phyloP scores from a whole-genome alignment of 1,284 basidiomycete genomes.

The Malassezia furfur region DNA sequence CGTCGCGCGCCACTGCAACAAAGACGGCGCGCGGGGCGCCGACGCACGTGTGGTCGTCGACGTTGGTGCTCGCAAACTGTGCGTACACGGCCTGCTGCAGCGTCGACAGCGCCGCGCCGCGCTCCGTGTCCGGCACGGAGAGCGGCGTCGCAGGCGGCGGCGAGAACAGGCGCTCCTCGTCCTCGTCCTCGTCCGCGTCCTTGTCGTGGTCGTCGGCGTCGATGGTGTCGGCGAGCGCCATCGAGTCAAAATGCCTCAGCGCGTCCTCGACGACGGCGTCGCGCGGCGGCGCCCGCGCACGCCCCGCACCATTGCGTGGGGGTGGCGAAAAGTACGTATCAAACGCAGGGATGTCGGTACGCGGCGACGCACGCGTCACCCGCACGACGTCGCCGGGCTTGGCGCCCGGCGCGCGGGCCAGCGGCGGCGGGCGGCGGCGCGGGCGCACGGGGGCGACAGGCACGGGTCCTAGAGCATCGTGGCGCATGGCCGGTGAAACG shows the following conservation, averaged over 20 bases:
- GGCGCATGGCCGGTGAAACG: background rate
- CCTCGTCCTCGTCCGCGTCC: too few species aligned
- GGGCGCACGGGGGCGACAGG: background rate
- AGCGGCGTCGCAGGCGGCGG: background rate
- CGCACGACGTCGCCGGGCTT: background rate
- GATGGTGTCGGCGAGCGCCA: background rate
- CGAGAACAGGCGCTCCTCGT: background rate
- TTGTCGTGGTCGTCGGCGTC: too few species aligned
- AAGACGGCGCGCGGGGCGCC: constrained; percentile 32
- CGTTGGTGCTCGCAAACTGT: constrained; percentile 24
- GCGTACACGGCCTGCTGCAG: constrained; percentile 19
- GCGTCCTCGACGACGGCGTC: background rate
- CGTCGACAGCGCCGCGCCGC: background rate
- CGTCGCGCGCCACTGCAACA: constrained; percentile 20
- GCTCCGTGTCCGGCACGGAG: background rate
- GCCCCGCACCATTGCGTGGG: background rate
- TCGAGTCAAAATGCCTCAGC: background rate
- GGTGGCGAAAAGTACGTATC: background rate
- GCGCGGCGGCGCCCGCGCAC: too few species aligned
- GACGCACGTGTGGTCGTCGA: constrained; percentile 32
- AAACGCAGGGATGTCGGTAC: background rate
- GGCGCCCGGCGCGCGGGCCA: background rate
- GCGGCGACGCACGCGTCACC: too few species aligned
- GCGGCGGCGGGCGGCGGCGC: background rate
- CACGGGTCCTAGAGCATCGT: background rate